Evolutionary conservation across 176 grass and related monocot species (phyloP).

Genomic region (Triticum dicoccoides): DNA sequence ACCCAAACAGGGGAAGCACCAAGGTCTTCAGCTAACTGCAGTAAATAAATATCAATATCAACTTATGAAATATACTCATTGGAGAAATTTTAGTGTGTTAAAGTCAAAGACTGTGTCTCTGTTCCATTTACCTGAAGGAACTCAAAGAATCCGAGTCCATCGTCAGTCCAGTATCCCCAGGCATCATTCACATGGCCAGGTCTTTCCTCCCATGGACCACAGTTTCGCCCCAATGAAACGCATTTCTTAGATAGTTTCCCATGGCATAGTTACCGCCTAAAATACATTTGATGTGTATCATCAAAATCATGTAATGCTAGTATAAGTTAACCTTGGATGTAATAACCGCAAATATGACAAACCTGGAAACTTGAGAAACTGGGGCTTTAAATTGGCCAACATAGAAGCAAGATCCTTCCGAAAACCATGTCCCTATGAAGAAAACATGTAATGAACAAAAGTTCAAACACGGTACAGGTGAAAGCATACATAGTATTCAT

Average conservation of each 20-base stretch:
- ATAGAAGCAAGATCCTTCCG: constrained; percentile 81
- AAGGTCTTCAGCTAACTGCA: constrained; percentile 85
- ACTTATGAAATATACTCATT: constrained; percentile 14
- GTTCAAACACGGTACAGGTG: neutral
- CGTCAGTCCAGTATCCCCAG: constrained; percentile 95
- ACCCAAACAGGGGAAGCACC: constrained; percentile 82
- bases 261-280: constrained; percentile 86
- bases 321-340: neutral
- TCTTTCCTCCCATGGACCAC: constrained; percentile 89
- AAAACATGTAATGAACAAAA: constrained; percentile 12
- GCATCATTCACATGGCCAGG: constrained; percentile 84
- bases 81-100: neutral
- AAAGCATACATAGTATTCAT: neutral
- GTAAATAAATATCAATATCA: constrained; percentile 23
- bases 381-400: constrained; percentile 74
- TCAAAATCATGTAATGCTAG: neutral
- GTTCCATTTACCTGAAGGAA: constrained; percentile 71
- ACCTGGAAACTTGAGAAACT: constrained; percentile 96
- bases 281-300: neutral
- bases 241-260: constrained; percentile 82
- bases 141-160: constrained; percentile 88
- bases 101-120: neutral
- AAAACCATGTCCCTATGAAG: constrained; percentile 73
- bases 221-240: constrained; percentile 83
- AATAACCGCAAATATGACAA: neutral